Evolutionary conservation across 257 asterid genomes (phyloP), one percentile per base, ranked within the genome.

Genomic region (Orobanche coerulescens): DNA sequence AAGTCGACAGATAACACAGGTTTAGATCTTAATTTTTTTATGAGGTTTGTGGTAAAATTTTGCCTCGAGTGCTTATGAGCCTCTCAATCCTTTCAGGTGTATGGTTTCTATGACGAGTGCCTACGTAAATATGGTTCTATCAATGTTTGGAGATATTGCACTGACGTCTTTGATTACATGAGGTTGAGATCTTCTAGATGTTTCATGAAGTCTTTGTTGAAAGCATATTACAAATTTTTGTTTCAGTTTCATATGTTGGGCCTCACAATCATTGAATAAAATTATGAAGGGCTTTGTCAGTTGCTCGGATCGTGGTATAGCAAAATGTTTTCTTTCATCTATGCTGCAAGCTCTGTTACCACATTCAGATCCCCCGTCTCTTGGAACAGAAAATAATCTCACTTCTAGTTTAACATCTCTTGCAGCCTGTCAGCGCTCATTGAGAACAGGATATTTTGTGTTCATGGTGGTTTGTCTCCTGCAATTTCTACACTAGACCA

Each of bases 91-190:
- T 37, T 70, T 53, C 85, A 92, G 98, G 98, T 92, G 19, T 92
- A 92, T 65, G 96, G 98, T 58, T 92, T 92, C 81, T 92, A 88
- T 66, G 98, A 92, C n/a, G 98, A 92, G 83, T 92, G 98, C 82
- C 71, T 88, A 15, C 93, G 96, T 70, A 92, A 92, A 69, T 92
- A 92, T 40, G 95, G 96, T 63, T 88, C 98, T 22, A 81, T 78
- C 58, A 92, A 92, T 50, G 98, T 92, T 48, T 92, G 98, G 98
- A 82, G 98, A 92, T 92, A 88, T 75, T 92, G 98, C 88, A 92
- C 98, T 1, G 96, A 92, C 55, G 79, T 92, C 61, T 86, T 92
- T 81, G 98, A 92, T 74, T 92, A 92, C 67, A 64, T 92, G 53
- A 88, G 98, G 98, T 92, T 69, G 85, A 10, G 28, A 37, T 64